These are phyloP conservation scores for Chlamydomonas sphaeroides DNA, from an alignment of 139 green algal species.

Conservation along the genomic window DNA sequence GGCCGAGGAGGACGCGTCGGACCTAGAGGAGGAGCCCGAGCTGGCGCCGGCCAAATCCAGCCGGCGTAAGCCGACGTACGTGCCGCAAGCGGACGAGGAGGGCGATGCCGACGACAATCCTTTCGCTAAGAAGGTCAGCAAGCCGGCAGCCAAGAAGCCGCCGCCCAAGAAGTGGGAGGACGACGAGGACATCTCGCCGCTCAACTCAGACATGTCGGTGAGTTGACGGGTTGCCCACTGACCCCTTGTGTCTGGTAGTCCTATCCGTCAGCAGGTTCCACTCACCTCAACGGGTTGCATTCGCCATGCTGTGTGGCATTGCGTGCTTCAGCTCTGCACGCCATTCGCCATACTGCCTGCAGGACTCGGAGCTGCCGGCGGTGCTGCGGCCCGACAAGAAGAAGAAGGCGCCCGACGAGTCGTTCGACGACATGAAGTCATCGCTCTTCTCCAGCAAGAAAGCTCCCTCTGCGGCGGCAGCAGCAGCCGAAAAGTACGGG, in stretches of 20 bases:
- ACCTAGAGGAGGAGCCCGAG: constrained; percentile 13
- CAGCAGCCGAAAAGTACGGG: not conserved
- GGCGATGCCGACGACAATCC: not conserved
- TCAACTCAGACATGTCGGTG: constrained; percentile 30
- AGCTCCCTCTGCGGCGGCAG: not conserved
- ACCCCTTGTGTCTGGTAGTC: too few species aligned
- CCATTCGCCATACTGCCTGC: not conserved
- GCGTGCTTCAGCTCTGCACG: too few species aligned
- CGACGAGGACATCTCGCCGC: constrained; percentile 32
- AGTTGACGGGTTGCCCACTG: too few species aligned
- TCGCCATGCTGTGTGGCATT: too few species aligned
- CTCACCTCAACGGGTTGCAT: too few species aligned
- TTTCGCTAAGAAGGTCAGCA: constrained; percentile 8
- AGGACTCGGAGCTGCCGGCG: constrained; percentile 18
- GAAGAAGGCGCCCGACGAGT: not conserved
- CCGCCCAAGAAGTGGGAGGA: constrained; percentile 23
- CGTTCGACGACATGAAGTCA: constrained; percentile 27
- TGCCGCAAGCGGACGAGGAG: not conserved
- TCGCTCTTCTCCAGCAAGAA: constrained; percentile 27
- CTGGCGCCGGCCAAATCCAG: not conserved
- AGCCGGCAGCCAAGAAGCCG: not conserved
- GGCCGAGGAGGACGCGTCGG: constrained; percentile 25
- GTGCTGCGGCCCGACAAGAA: not conserved
- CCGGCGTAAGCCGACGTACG: not conserved
- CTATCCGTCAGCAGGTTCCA: too few species aligned